phyloP scores from a whole-genome alignment of 2,329 filamentous ascomycete species.

The Sordariomycetes sp. region DNA sequence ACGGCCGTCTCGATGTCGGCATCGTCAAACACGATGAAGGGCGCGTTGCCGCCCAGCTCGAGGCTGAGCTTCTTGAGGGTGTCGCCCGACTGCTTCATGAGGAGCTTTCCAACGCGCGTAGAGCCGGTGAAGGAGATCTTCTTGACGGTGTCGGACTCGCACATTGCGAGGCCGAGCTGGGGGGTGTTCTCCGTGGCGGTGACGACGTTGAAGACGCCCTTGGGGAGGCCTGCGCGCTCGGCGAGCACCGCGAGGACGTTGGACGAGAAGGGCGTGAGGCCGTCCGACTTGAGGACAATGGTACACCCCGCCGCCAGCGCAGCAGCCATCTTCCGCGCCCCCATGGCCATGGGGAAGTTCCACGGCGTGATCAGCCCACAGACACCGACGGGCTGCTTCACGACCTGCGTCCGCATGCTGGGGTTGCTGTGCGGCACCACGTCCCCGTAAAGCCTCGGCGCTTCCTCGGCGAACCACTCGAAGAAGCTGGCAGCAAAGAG shows the following conservation, averaged over 20 bases:
- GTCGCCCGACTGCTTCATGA: conserved; percentile 80
- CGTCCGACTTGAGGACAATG: conserved; percentile 80
- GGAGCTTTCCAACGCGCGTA: conserved; percentile 51
- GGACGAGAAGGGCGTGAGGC: conserved; percentile 83
- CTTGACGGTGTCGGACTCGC: conserved; percentile 55
- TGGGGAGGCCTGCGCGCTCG: conserved; percentile 78
- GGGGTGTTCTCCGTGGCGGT: conserved; percentile 65
- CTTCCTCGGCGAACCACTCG: conserved; percentile 74
- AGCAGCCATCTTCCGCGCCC: conserved; percentile 56
- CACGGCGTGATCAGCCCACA: conserved; percentile 75
- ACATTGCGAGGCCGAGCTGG: conserved; percentile 51
- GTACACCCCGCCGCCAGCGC: conserved; percentile 94
- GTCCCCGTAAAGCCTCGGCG: conserved; percentile 60
- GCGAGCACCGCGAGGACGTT: conserved; percentile 80
- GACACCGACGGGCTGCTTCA: conserved; percentile 76
- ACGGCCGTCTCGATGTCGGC: conserved; percentile 80
- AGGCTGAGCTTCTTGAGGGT: conserved; percentile 78
- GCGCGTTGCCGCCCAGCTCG: conserved; percentile 88
- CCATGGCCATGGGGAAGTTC: conserved; percentile 78
- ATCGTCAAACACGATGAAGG: conserved; percentile 95
- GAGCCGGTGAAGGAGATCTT: conserved; percentile 94
- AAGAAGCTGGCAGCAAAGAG: conserved; percentile 63
- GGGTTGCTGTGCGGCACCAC: conserved; percentile 58
- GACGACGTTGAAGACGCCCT: conserved; percentile 82
- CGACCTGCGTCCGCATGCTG: conserved; percentile 62